Conservation (phyloP, 345 rosid species). For the Heritiera littoralis region DNA sequence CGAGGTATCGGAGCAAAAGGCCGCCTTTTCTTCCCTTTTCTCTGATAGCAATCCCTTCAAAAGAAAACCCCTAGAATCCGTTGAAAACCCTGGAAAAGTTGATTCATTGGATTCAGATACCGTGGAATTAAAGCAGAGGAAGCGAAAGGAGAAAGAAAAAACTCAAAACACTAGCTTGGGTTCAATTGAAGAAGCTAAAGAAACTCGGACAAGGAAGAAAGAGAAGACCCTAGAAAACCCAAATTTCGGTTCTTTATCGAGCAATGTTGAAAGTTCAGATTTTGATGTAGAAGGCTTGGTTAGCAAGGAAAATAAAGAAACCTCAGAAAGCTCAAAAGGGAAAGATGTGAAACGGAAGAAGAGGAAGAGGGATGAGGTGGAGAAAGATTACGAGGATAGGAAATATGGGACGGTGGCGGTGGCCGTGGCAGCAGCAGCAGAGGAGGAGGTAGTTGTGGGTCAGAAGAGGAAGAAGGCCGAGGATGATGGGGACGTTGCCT, state of each 20-base stretch:
- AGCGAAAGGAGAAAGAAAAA: slow-evolving; percentile 28
- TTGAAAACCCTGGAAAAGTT: slow-evolving; percentile 3
- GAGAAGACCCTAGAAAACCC: slow-evolving; percentile 8
- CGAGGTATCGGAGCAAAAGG: slow-evolving; percentile 22
- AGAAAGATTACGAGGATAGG: slow-evolving; percentile 69
- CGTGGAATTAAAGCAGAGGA: slow-evolving; percentile 21
- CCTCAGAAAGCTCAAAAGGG: slow-evolving; percentile 12
- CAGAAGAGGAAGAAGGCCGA: slow-evolving; percentile 81
- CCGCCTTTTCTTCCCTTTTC: slow-evolving; percentile 53
- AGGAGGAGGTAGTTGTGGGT: slow-evolving; percentile 46
- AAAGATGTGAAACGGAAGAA: slow-evolving; percentile 54
- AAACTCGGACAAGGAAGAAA: slow-evolving; percentile 38
- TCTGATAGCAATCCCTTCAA: slow-evolving; percentile 83
- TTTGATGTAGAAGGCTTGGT: slow-evolving; percentile 6
- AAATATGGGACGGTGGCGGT: slow-evolving; percentile 48
- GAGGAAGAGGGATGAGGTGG: slow-evolving; percentile 91
- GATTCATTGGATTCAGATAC: slow-evolving; percentile 16
- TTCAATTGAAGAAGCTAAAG: slow-evolving; percentile 21
- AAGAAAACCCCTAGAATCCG: slow-evolving; percentile 49
- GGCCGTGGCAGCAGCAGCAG: not conserved
- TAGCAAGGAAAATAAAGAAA: slow-evolving; percentile 12
- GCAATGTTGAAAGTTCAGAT: slow-evolving; percentile 13
- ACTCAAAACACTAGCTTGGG: not conserved
- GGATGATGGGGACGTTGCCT: slow-evolving; percentile 39
- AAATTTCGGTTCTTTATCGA: not conserved